A percentile compares a stretch with the other conserved stretches of the same genome.
phyloP scores from a whole-genome alignment of 1,284 basidiomycete species.

The Heterobasidion annosum region DNA sequence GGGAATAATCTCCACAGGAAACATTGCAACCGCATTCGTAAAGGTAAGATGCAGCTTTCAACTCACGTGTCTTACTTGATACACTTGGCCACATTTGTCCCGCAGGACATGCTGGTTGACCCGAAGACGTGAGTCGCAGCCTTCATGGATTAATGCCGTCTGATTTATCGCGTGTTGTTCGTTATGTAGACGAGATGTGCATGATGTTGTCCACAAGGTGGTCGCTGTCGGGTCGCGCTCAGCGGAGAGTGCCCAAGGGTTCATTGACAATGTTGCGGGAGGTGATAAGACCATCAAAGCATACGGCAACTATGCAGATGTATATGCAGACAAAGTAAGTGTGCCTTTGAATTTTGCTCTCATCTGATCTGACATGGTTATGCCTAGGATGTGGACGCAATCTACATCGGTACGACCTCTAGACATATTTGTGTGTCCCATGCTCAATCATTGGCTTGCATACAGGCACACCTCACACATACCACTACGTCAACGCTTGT shows the following conservation, averaged over 20 bases:
- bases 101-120: slow-evolving; percentile 37
- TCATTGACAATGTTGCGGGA: slow-evolving; percentile 46
- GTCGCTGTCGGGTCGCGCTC: slow-evolving; percentile 76
- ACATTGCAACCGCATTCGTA: slow-evolving; percentile 35
- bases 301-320: slow-evolving; percentile 72
- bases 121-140: slow-evolving; percentile 32
- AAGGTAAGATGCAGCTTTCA: slow-evolving; percentile 21
- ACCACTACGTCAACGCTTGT: slow-evolving; percentile 75
- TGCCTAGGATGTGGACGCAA: slow-evolving; percentile 61
- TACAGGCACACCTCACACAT: slow-evolving; percentile 77
- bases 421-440: not conserved
- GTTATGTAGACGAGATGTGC: slow-evolving; percentile 45
- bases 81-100: not conserved
- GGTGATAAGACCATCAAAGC: slow-evolving; percentile 51
- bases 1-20: slow-evolving; percentile 49
- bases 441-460: not conserved
- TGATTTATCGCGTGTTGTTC: not conserved
- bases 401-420: slow-evolving; percentile 28
- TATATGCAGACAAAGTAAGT: slow-evolving; percentile 48
- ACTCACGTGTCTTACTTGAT: not conserved
- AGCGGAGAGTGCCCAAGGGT: slow-evolving; percentile 60
- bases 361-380: not conserved
- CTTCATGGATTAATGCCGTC: not conserved
- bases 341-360: not conserved
- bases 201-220: slow-evolving; percentile 73